phyloP scores from a whole-genome alignment of 2,329 filamentous ascomycete species.

The Mycocentrospora acerina region DNA sequence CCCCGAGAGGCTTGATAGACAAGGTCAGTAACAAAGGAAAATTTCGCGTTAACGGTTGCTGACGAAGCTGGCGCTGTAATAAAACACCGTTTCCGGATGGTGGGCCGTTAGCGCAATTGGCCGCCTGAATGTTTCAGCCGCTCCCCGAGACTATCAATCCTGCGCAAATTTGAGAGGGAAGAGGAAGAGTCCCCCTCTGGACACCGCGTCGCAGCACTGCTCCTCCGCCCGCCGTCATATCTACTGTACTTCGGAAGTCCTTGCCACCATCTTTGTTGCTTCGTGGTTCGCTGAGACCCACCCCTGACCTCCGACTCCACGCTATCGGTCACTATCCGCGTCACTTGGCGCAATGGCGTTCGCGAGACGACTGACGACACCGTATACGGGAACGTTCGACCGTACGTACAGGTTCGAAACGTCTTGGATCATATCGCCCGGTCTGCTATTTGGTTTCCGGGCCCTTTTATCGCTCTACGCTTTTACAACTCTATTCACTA shows the following conservation, averaged over 20 bases:
- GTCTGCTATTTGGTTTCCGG: conserved; percentile 60
- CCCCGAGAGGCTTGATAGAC: conserved; percentile 6
- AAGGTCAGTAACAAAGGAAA: neutral
- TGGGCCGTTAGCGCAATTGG: neutral
- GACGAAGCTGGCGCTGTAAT: conserved; percentile 2
- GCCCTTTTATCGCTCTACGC: conserved; percentile 61
- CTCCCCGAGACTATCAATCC: neutral
- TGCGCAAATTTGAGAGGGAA: neutral
- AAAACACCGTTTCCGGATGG: conserved; percentile 2
- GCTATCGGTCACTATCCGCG: conserved; percentile 5
- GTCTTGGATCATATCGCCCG: conserved; percentile 76
- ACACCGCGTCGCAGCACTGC: neutral
- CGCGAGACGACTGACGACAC: conserved; percentile 20
- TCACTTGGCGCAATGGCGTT: conserved; percentile 25
- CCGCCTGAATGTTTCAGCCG: neutral
- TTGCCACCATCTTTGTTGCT: too few species aligned
- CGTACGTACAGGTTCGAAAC: conserved; percentile 69
- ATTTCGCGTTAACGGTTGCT: conserved; percentile 2
- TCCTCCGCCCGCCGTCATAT: too few species aligned
- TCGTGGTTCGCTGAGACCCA: too few species aligned
- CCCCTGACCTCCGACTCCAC: neutral
- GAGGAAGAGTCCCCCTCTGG: neutral
- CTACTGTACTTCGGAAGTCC: too few species aligned
- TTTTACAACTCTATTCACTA: conserved; percentile 68
- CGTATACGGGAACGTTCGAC: conserved; percentile 43